Evolutionary conservation across 176 grass and related monocot genomes (phyloP).

Genomic region (Alopecurus myosuroides): DNA sequence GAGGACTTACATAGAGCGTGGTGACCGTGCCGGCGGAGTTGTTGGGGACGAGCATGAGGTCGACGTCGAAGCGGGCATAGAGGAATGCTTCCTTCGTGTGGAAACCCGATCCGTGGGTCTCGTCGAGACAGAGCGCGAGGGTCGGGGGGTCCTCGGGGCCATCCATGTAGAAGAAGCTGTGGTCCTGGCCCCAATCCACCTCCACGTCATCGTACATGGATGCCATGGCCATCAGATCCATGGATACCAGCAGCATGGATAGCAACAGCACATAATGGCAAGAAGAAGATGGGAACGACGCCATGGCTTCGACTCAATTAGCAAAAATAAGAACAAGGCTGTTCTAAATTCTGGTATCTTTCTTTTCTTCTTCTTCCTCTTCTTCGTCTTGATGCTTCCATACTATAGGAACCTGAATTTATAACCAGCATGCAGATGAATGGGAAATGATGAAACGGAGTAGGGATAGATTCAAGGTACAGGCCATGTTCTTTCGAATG

Average conservation of each 20-base stretch:
- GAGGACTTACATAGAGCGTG: conserved; percentile 59
- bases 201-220: conserved; percentile 16
- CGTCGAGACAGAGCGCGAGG: conserved; percentile 36
- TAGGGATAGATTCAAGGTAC: background rate
- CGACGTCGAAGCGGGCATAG: conserved; percentile 59
- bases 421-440: background rate
- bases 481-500: conserved; percentile 18
- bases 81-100: conserved; percentile 40
- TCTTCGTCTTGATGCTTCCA: background rate
- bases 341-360: background rate
- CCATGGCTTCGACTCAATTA: background rate
- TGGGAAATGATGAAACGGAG: background rate
- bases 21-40: conserved; percentile 83
- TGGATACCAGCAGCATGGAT: background rate
- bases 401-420: background rate
- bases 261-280: background rate
- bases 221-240: background rate
- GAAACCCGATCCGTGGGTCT: conserved; percentile 54
- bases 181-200: conserved; percentile 30
- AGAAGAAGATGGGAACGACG: background rate
- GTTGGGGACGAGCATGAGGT: conserved; percentile 54
- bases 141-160: background rate
- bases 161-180: conserved; percentile 25
- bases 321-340: background rate
- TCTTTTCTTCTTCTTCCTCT: background rate